Percentiles rank a stretch among this genome's conserved stretches.
phyloP scores from a whole-genome alignment of 371 early-diverging fungal species.

The Batrachochytrium dendrobatidis region DNA sequence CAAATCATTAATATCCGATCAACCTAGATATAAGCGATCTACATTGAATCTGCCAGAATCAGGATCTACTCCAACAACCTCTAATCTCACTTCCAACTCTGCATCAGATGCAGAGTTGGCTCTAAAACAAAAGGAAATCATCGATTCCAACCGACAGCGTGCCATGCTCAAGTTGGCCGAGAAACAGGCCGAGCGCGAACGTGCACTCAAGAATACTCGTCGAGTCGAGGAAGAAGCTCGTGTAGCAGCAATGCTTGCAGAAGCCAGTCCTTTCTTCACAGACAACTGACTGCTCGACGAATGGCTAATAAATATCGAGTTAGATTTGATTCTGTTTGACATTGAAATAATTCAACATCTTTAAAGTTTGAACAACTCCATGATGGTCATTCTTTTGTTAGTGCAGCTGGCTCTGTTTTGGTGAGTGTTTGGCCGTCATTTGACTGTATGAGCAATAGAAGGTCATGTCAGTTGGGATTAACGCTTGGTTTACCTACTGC shows the following conservation, averaged over 20 bases:
- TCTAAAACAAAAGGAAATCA: neutral
- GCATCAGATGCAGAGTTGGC: neutral
- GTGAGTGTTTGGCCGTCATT: too few species aligned
- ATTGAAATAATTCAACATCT: too few species aligned
- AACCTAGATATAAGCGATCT: neutral
- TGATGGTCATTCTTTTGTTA: too few species aligned
- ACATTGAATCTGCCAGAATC: too few species aligned
- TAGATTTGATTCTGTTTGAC: too few species aligned
- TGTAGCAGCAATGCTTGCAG: neutral
- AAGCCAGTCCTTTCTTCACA: neutral
- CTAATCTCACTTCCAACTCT: neutral
- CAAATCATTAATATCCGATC: neutral
- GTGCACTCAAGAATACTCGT: neutral
- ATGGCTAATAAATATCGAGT: too few species aligned
- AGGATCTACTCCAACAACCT: neutral
- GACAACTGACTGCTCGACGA: too few species aligned
- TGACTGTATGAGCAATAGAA: too few species aligned
- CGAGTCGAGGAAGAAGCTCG: neutral
- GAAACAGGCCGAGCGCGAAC: slow-evolving; percentile 4
- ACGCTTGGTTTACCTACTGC: too few species aligned
- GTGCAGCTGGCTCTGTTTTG: too few species aligned
- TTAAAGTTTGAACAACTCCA: too few species aligned
- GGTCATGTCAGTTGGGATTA: too few species aligned
- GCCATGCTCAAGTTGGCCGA: slow-evolving; percentile 13
- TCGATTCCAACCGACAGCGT: slow-evolving; percentile 6